Base-by-base conservation (phyloP, 257 asterid species). In the Fraxinus americana region DNA sequence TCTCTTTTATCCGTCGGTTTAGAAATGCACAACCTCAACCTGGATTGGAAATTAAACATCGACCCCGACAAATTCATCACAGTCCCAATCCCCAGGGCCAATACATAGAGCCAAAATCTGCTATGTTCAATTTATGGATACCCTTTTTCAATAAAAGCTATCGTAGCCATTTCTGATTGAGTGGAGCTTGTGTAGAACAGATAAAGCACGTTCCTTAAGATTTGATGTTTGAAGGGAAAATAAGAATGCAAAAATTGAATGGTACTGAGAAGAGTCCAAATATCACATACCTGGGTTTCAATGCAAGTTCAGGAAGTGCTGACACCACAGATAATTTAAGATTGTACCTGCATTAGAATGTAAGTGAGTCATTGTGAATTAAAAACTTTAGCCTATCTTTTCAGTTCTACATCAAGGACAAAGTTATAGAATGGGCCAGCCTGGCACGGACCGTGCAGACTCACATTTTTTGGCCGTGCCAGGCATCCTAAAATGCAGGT, bases 251-350 rank as follows among this genome's bases (percentile, higher is more conserved):
- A 23, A 21, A 19, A 75, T 52, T 73, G 30, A 72, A 76, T 54
- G 43, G 25, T 70, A 66, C 41, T 11, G 57, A n/a, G 52, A 23
- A 70, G 7, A 34, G 76, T 50, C 73, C 54, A 52, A 12, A 45
- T 32, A 36, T 72, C 34, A 48, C 74, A 75, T 82, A 91, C 96
- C 91, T 82, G 50, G 87, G 88, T 50, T 87, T 87, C 82, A 93
- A 77, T 23, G 91, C 89, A 85, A 91, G 80, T 71, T 76, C 79
- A 0, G 89, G 79, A 80, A 89, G 89, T 70, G 92, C 88, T 34
- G 93, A 87, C 74, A 91, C 87, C 81, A 93, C 75, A 5, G 98
- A 83, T 50, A 83, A 72, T 83, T 91, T 93, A 71, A 93, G 96
- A 73, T 27, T 75, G 87, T 89, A 90, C 93, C 95, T 92, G 81